phyloP scores from a whole-genome alignment of 2,329 filamentous ascomycete species.

The Pyrenophora seminiperda region DNA sequence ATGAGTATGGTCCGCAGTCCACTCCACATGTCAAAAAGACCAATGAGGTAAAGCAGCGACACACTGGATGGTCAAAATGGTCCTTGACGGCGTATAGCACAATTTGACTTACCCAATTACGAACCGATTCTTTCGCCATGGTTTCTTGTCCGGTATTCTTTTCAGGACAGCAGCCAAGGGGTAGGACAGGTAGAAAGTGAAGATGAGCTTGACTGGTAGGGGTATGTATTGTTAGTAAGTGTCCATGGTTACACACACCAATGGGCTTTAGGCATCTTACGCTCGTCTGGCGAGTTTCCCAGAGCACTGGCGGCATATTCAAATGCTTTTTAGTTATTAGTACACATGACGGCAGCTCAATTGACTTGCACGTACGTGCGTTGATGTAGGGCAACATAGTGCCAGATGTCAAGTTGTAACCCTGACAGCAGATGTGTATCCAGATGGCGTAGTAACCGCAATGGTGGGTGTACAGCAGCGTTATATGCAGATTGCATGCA shows the following conservation, averaged over 20 bases:
- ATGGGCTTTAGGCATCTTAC: slow-evolving; percentile 49
- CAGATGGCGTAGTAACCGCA: neutral
- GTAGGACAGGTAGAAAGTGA: slow-evolving; percentile 88
- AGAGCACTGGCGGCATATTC: slow-evolving; percentile 61
- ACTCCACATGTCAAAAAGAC: slow-evolving; percentile 89
- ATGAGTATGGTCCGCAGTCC: slow-evolving; percentile 80
- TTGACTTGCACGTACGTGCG: slow-evolving; percentile 54
- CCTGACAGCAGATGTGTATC: neutral
- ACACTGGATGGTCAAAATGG: slow-evolving; percentile 56
- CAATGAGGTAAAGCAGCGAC: slow-evolving; percentile 88
- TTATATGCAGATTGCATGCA: slow-evolving; percentile 24
- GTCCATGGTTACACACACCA: neutral
- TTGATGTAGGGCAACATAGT: slow-evolving; percentile 69
- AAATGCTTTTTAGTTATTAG: slow-evolving; percentile 58
- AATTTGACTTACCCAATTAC: slow-evolving; percentile 68
- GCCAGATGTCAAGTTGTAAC: neutral
- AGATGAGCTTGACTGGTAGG: slow-evolving; percentile 84
- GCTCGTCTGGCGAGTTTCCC: slow-evolving; percentile 68
- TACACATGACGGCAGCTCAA: neutral
- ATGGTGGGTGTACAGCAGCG: neutral
- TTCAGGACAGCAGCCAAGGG: slow-evolving; percentile 88
- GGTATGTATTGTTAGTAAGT: slow-evolving; percentile 14
- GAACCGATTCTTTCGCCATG: slow-evolving; percentile 86
- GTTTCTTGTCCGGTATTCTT: slow-evolving; percentile 82
- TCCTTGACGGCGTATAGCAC: neutral